Conservation (phyloP, 306 rosid species). For the Acmispon strigosus region DNA sequence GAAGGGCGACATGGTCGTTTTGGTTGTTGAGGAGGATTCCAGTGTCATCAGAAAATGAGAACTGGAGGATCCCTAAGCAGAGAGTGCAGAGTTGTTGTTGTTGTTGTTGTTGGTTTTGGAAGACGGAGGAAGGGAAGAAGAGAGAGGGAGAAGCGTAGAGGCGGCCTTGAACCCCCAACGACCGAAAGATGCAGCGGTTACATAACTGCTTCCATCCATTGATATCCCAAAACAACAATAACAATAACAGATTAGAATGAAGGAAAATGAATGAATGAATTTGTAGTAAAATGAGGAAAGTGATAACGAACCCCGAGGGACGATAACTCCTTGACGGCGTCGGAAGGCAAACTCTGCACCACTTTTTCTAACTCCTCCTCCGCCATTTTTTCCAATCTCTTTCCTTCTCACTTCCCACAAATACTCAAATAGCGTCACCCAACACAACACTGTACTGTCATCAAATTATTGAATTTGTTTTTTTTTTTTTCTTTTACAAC, state of each 20-base stretch:
- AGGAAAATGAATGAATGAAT: not conserved
- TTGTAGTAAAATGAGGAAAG: not conserved
- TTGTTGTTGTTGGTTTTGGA: not conserved
- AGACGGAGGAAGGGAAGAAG: constrained; percentile 9
- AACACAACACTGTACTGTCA: too few relatives aligned
- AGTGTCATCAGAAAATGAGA: constrained; percentile 30
- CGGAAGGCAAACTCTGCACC: constrained; percentile 39
- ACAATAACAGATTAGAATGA: not conserved
- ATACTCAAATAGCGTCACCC: too few relatives aligned
- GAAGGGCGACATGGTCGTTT: constrained; percentile 38
- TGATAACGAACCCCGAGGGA: constrained; percentile 35
- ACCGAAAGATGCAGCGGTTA: constrained; percentile 60
- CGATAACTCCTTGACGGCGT: constrained; percentile 39
- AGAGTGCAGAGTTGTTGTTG: constrained; percentile 36
- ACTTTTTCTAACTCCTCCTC: constrained; percentile 16
- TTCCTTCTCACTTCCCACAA: too few relatives aligned
- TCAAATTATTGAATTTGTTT: too few relatives aligned
- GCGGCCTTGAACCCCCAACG: constrained; percentile 45
- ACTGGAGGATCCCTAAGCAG: constrained; percentile 86
- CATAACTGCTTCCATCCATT: constrained; percentile 54
- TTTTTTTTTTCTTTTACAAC: too few relatives aligned
- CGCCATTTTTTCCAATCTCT: not conserved
- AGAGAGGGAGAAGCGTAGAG: constrained; percentile 29
- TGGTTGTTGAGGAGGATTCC: not conserved
- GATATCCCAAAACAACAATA: too few relatives aligned